Evolutionary conservation across 768 basidiomycete genomes (phyloP).

Genomic region (Mycena rebaudengoi): DNA sequence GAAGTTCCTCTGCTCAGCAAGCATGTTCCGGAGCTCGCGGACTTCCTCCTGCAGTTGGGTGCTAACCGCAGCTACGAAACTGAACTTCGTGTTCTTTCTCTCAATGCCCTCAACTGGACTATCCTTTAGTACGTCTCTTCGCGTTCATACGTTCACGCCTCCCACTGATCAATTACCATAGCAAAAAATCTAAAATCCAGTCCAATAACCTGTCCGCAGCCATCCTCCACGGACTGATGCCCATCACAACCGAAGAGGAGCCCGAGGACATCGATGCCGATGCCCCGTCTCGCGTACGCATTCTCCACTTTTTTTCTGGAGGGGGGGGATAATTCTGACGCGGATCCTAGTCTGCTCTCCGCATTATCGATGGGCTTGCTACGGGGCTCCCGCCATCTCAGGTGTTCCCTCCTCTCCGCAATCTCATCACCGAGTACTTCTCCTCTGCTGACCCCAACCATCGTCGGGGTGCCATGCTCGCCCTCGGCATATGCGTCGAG

Average conservation of each 20-base stretch:
- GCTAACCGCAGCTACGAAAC: constrained; percentile 77
- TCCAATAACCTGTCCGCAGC: constrained; percentile 81
- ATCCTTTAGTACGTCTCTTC: constrained; percentile 81
- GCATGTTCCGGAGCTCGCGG: constrained; percentile 85
- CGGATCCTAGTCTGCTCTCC: constrained; percentile 81
- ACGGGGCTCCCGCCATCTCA: constrained; percentile 93
- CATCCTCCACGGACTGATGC: constrained; percentile 92
- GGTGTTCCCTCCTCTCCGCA: constrained; percentile 92
- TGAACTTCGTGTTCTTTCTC: constrained; percentile 87
- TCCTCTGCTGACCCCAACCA: constrained; percentile 77
- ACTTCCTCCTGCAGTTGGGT: constrained; percentile 88
- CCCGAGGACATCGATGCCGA: constrained; percentile 95
- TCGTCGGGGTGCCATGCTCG: constrained; percentile 93
- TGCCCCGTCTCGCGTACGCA: constrained; percentile 85
- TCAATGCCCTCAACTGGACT: constrained; percentile 96
- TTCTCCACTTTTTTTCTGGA: not conserved
- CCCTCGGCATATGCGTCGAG: constrained; percentile 94
- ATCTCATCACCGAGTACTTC: constrained; percentile 86
- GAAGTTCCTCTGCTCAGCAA: constrained; percentile 94
- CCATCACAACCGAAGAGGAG: constrained; percentile 92
- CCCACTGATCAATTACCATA: no score
- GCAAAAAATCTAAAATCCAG: constrained; percentile 97
- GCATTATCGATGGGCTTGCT: constrained; percentile 91
- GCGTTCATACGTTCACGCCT: not conserved
- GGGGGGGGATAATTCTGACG: constrained; percentile 3